A percentile compares a stretch with the other conserved stretches of the same genome.
These are phyloP conservation scores for Aureobasidium musti DNA, from an alignment of 2,329 filamentous ascomycete genomes.

Conservation along the genomic window DNA sequence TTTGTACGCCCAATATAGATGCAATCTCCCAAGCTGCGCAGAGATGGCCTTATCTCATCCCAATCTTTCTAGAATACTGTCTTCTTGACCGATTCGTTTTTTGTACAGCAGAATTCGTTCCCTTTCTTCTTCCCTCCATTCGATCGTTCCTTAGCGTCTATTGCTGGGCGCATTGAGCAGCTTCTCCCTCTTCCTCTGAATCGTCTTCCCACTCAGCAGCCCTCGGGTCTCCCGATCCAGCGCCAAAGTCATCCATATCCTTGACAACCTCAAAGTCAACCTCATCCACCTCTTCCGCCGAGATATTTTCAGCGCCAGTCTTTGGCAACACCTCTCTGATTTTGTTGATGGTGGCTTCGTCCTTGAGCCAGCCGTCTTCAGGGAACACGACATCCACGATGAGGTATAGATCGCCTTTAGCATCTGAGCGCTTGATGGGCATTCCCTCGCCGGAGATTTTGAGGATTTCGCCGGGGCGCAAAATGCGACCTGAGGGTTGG, in stretches of 20 bases:
- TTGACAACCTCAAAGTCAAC: conserved; percentile 83
- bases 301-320: conserved; percentile 54
- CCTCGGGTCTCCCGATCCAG: conserved; percentile 67
- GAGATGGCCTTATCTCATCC: too few relatives aligned
- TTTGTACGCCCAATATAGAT: too few relatives aligned
- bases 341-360: conserved; percentile 68
- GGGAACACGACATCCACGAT: conserved; percentile 86
- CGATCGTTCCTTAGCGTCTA: conserved; percentile 43
- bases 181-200: conserved; percentile 63
- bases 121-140: too few relatives aligned
- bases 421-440: conserved; percentile 84
- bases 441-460: conserved; percentile 90
- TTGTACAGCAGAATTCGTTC: too few relatives aligned
- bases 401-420: conserved; percentile 83
- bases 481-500: conserved; percentile 68
- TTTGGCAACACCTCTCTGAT: conserved; percentile 74
- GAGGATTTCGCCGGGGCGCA: conserved; percentile 80
- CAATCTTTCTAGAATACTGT: too few relatives aligned
- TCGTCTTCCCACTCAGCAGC: conserved; percentile 73
- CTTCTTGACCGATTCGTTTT: too few relatives aligned
- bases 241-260: conserved; percentile 81
- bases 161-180: conserved; percentile 72
- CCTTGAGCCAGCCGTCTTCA: conserved; percentile 74
- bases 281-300: conserved; percentile 77
- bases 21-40: too few relatives aligned